Percentiles rank a stretch among this genome's conserved stretches.
Evolutionary conservation across 768 basidiomycete species (phyloP).

Genomic region (Russula brevipes): DNA sequence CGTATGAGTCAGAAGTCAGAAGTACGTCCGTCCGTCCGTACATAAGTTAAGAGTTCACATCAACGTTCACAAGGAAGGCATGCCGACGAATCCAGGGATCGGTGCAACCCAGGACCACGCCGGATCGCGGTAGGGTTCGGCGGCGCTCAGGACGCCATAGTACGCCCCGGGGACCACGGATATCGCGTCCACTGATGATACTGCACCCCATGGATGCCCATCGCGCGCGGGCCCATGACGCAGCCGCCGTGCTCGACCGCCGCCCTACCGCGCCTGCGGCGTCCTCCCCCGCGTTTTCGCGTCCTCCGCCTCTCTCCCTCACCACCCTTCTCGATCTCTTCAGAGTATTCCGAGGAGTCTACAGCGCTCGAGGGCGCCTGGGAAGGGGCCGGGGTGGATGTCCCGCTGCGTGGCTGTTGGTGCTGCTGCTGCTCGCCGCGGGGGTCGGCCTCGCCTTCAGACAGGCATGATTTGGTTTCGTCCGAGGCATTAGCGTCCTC

Average conservation of each 20-base stretch:
- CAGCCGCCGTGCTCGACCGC: neutral
- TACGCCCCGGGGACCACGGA: neutral
- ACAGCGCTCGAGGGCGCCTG: neutral
- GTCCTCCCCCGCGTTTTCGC: neutral
- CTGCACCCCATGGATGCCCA: neutral
- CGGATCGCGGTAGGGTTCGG: neutral
- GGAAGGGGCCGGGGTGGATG: neutral
- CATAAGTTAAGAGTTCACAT: neutral
- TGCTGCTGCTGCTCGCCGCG: neutral
- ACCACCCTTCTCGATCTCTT: neutral
- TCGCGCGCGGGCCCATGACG: slow-evolving; percentile 10
- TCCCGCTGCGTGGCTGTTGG: neutral
- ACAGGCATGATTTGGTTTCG: neutral
- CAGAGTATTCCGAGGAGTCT: neutral
- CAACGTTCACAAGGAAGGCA: neutral
- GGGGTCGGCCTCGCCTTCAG: neutral
- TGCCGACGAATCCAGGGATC: neutral
- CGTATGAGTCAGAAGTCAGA: too few species aligned
- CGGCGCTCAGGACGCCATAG: neutral
- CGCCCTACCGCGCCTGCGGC: neutral
- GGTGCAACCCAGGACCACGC: neutral
- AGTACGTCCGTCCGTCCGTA: neutral
- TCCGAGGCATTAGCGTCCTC: neutral
- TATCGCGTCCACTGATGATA: neutral
- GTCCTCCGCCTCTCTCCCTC: neutral